phyloP scores from a whole-genome alignment of 441 rosid genomes.

The Omphalea diandra region DNA sequence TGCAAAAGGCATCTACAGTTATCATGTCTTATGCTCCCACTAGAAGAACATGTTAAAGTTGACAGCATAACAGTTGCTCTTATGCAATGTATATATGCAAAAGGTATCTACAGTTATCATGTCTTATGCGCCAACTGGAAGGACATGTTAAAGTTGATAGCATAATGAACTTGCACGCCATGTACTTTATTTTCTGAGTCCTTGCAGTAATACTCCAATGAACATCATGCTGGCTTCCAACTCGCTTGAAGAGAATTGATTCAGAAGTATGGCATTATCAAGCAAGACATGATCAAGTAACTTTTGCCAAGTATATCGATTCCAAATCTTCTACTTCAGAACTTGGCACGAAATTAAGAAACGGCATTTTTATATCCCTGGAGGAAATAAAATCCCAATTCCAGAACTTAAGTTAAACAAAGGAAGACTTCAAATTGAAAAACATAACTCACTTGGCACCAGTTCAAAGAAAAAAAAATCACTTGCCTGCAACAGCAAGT shows the following conservation, averaged over 20 bases:
- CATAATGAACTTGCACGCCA: too few relatives aligned
- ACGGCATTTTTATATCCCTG: conserved; percentile 77
- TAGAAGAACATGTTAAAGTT: too few relatives aligned
- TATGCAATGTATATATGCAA: too few relatives aligned
- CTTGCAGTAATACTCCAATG: neutral
- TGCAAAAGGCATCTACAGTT: too few relatives aligned
- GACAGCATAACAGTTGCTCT: too few relatives aligned
- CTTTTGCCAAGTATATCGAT: neutral
- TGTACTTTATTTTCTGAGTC: neutral
- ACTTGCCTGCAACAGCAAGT: neutral
- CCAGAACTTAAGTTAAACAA: too few relatives aligned
- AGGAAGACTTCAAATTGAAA: too few relatives aligned
- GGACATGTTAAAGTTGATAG: too few relatives aligned
- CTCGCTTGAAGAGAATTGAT: neutral
- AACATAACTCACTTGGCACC: neutral
- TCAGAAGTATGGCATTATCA: neutral
- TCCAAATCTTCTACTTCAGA: conserved; percentile 61
- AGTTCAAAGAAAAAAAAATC: too few relatives aligned
- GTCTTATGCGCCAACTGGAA: too few relatives aligned
- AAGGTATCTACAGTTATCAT: too few relatives aligned
- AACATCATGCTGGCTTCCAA: neutral
- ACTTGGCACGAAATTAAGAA: conserved; percentile 66
- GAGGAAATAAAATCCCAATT: conserved; percentile 16
- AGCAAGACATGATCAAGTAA: neutral
- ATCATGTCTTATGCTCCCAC: too few relatives aligned